Evolutionary conservation across 345 rosid genomes (phyloP).

Genomic region (Bretschneidera sinensis): DNA sequence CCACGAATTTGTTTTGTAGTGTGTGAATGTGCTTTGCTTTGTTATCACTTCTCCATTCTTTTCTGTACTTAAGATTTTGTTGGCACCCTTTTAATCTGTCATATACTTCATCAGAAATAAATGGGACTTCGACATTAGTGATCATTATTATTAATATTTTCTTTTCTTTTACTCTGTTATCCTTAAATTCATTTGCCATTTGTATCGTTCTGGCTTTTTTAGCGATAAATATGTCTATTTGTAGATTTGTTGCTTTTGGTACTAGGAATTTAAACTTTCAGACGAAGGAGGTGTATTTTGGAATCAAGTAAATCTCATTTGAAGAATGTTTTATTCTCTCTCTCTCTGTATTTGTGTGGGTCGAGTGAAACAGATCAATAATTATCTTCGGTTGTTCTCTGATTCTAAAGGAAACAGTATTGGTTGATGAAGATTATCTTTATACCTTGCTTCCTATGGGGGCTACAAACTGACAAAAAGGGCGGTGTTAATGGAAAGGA

Average conservation of each 20-base stretch:
- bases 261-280: neutral
- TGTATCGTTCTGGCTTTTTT: slow-evolving; percentile 17
- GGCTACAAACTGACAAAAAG: slow-evolving; percentile 35
- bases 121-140: slow-evolving; percentile 37
- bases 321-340: no score
- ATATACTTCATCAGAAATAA: slow-evolving; percentile 45
- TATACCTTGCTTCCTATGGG: slow-evolving; percentile 22
- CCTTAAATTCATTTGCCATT: slow-evolving; percentile 18
- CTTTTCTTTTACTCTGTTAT: slow-evolving; percentile 4
- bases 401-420: neutral
- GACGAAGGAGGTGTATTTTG: slow-evolving; percentile 11
- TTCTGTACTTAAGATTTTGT: slow-evolving; percentile 72
- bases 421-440: neutral
- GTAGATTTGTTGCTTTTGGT: neutral
- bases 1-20: slow-evolving; percentile 20
- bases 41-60: slow-evolving; percentile 55
- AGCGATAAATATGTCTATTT: slow-evolving; percentile 2
- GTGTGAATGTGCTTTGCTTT: slow-evolving; percentile 61
- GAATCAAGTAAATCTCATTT: no score
- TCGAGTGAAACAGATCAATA: neutral
- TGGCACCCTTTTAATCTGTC: slow-evolving; percentile 29
- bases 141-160: slow-evolving; percentile 21
- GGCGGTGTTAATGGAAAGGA: slow-evolving; percentile 5
- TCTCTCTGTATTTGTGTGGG: neutral
- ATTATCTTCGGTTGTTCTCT: neutral